Conservation (phyloP, 2,329 filamentous ascomycete species). For the Colletotrichum falcatum region DNA sequence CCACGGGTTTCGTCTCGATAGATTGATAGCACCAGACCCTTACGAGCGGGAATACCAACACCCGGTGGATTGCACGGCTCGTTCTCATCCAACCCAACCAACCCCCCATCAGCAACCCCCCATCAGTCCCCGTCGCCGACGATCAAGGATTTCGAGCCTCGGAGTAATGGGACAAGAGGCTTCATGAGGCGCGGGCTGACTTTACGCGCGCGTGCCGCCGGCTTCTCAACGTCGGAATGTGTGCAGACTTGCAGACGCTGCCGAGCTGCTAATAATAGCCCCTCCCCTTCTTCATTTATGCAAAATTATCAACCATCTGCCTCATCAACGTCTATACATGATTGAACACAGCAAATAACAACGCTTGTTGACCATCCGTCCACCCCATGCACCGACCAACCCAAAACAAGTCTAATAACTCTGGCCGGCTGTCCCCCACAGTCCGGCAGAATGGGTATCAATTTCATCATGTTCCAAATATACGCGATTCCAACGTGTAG, state of each 20-base stretch:
- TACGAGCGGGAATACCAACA: too few species aligned
- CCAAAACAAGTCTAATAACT: constrained; percentile 1
- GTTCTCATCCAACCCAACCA: background rate
- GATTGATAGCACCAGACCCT: background rate
- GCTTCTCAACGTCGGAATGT: background rate
- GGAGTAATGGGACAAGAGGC: background rate
- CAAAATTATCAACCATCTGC: background rate
- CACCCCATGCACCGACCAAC: background rate
- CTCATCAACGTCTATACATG: background rate
- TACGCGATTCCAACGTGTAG: background rate
- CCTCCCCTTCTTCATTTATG: background rate
- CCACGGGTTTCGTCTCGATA: background rate
- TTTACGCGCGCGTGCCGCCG: background rate
- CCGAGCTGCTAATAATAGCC: too few species aligned
- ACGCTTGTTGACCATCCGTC: background rate
- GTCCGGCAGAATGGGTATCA: background rate
- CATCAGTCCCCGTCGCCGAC: background rate
- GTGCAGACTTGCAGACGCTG: background rate
- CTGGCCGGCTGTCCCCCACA: background rate
- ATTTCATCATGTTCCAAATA: background rate
- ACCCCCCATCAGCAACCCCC: too few species aligned
- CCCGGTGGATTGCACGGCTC: background rate
- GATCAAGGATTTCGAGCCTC: background rate
- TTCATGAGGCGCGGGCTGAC: background rate
- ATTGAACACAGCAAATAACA: background rate